These are phyloP conservation scores for Daldinia sp. DNA, from an alignment of 2,329 filamentous ascomycete genomes.

Conservation along the genomic window DNA sequence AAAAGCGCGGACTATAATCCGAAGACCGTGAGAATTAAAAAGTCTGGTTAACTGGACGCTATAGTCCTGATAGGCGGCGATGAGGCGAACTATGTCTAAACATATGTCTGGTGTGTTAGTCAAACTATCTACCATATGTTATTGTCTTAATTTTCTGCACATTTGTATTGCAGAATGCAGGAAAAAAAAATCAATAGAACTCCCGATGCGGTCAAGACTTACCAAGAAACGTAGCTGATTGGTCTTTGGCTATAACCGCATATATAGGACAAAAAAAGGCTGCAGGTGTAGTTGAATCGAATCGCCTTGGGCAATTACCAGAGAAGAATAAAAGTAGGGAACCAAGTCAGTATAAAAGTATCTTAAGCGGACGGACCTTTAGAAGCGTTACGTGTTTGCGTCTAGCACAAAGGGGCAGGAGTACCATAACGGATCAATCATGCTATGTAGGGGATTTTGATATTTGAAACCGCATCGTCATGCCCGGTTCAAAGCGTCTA, in stretches of 20 bases:
- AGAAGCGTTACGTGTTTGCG: conserved; percentile 7
- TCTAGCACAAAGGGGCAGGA: conserved; percentile 17
- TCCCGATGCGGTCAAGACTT: conserved; percentile 11
- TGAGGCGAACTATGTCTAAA: neutral
- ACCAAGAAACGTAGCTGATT: conserved; percentile 3
- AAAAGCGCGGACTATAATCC: no score
- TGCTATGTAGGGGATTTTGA: conserved; percentile 21
- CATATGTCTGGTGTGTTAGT: conserved; percentile 13
- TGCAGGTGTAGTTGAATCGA: conserved; percentile 30
- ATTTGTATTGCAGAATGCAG: neutral
- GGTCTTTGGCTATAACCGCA: conserved; percentile 14
- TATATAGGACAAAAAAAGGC: conserved; percentile 9
- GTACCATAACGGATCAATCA: conserved; percentile 10
- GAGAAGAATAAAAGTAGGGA: conserved; percentile 17
- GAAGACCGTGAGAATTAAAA: neutral
- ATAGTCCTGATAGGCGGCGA: neutral
- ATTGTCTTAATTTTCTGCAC: neutral
- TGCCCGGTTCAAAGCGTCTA: conserved; percentile 36
- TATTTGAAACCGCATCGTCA: conserved; percentile 35
- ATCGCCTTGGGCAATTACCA: neutral
- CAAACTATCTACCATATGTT: neutral
- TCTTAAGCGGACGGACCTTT: conserved; percentile 8
- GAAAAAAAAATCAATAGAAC: conserved; percentile 22
- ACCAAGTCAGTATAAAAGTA: neutral
- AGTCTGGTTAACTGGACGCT: conserved; percentile 9